phyloP scores from a whole-genome alignment of 106 monocot genomes.

The Dioscorea zingiberensis region DNA sequence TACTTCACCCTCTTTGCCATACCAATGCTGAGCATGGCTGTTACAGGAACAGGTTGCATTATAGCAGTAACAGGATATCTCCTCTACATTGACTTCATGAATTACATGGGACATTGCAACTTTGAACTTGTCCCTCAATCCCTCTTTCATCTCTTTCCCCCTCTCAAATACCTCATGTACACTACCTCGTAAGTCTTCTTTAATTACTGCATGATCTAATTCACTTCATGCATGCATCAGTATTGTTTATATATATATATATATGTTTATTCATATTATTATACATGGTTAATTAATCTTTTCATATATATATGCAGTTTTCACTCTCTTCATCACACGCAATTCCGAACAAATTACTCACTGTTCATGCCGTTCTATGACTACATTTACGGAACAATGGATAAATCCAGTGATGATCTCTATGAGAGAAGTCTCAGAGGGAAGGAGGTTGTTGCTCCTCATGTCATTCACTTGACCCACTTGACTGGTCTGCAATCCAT shows the following conservation, averaged over 20 bases:
- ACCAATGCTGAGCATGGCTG: slow-evolving; percentile 27
- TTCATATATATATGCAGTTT: slow-evolving; percentile 30
- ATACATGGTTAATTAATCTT: not conserved
- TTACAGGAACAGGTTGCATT: slow-evolving; percentile 33
- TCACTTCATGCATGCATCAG: too few species aligned
- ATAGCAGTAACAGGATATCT: slow-evolving; percentile 13
- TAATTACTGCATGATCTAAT: too few species aligned
- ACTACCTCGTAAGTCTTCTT: slow-evolving; percentile 66
- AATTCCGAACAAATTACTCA: slow-evolving; percentile 77
- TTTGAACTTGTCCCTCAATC: slow-evolving; percentile 64
- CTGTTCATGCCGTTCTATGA: slow-evolving; percentile 92
- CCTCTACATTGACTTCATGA: slow-evolving; percentile 72
- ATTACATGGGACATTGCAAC: slow-evolving; percentile 87
- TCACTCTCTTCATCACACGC: slow-evolving; percentile 81
- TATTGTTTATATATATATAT: not conserved
- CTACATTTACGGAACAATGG: slow-evolving; percentile 57
- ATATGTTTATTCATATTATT: not conserved
- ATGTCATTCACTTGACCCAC: slow-evolving; percentile 67
- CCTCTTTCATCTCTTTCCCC: slow-evolving; percentile 52
- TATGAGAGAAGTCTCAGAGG: slow-evolving; percentile 38
- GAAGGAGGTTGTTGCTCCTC: slow-evolving; percentile 19
- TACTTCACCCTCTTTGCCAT: slow-evolving; percentile 50
- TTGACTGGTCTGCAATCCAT: slow-evolving; percentile 45
- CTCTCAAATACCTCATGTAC: slow-evolving; percentile 89
- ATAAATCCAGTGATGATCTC: slow-evolving; percentile 36